phyloP scores from a whole-genome alignment of 495 filamentous ascomycete species.

The Talaromyces trachyspermus region DNA sequence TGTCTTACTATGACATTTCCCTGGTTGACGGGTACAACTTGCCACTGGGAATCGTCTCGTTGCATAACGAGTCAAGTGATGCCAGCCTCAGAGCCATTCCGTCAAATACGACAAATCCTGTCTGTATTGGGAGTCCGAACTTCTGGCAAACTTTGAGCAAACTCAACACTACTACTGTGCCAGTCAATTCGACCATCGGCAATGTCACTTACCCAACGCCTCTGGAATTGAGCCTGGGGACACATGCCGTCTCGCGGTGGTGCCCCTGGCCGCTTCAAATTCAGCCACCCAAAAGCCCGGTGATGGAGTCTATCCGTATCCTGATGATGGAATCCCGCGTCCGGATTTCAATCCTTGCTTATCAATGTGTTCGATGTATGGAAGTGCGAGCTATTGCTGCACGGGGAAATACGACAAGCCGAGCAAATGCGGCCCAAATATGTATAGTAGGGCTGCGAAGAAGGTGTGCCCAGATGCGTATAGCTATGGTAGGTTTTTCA shows the following conservation, averaged over 20 bases:
- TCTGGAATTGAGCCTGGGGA: slow-evolving; percentile 46
- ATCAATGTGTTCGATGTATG: slow-evolving; percentile 58
- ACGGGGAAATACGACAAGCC: slow-evolving; percentile 53
- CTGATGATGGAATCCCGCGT: slow-evolving; percentile 57
- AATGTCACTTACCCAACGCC: slow-evolving; percentile 57
- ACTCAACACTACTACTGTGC: slow-evolving; percentile 21
- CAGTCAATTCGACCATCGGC: slow-evolving; percentile 29
- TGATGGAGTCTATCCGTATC: slow-evolving; percentile 68
- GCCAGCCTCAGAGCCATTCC: slow-evolving; percentile 49
- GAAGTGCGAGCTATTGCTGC: slow-evolving; percentile 57
- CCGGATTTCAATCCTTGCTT: slow-evolving; percentile 67
- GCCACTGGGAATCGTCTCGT: slow-evolving; percentile 58
- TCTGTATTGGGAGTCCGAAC: slow-evolving; percentile 60
- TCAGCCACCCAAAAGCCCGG: slow-evolving; percentile 53
- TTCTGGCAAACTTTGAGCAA: slow-evolving; percentile 37
- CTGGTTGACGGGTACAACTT: slow-evolving; percentile 83
- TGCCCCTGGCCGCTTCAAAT: slow-evolving; percentile 71
- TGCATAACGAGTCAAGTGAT: slow-evolving; percentile 44
- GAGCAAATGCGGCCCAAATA: slow-evolving; percentile 48
- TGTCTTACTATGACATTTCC: slow-evolving; percentile 70
- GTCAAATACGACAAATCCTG: slow-evolving; percentile 64
- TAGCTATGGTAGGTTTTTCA: slow-evolving; percentile 45
- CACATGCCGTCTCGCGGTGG: slow-evolving; percentile 50
- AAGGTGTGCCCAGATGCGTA: slow-evolving; percentile 75
- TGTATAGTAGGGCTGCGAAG: slow-evolving; percentile 60